Conservation (phyloP, 2,329 filamentous ascomycete species). For the Colletotrichum sp. region DNA sequence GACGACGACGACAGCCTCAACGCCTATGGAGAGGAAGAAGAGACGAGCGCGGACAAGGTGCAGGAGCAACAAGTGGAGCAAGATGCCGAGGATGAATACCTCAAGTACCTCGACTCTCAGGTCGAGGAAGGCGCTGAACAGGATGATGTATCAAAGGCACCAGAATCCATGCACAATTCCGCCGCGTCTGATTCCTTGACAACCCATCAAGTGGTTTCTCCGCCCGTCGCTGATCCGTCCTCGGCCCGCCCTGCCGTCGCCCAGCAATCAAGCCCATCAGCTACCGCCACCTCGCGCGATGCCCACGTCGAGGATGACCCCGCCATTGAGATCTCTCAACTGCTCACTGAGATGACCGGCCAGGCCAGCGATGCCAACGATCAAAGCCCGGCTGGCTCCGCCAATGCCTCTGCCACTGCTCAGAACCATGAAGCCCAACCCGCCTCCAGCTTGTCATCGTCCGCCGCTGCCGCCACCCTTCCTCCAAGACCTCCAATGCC, state of each 20-base stretch:
- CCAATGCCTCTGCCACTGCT: neutral
- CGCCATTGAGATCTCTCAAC: conserved; percentile 43
- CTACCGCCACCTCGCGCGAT: conserved; percentile 30
- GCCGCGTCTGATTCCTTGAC: conserved; percentile 43
- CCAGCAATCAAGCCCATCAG: neutral
- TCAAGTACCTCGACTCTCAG: conserved; percentile 56
- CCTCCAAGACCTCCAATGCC: conserved; percentile 51
- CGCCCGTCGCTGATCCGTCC: conserved; percentile 34
- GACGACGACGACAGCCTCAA: conserved; percentile 49
- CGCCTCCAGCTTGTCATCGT: conserved; percentile 30
- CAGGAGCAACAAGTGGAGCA: conserved; percentile 30
- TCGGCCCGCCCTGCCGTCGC: conserved; percentile 28
- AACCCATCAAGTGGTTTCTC: conserved; percentile 17
- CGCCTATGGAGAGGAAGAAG: conserved; percentile 45
- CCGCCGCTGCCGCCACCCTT: conserved; percentile 45
- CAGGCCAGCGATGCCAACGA: conserved; percentile 29
- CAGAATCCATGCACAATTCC: conserved; percentile 48
- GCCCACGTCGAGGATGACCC: conserved; percentile 31
- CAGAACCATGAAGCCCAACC: conserved; percentile 12
- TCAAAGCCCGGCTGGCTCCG: neutral
- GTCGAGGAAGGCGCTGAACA: conserved; percentile 34
- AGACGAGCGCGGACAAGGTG: conserved; percentile 31
- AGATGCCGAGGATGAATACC: conserved; percentile 51
- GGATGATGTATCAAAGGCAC: conserved; percentile 48
- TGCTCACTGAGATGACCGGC: conserved; percentile 46